These are phyloP conservation scores for Capsicum pubescens DNA, from an alignment of 257 asterid genomes.

Conservation along the genomic window DNA sequence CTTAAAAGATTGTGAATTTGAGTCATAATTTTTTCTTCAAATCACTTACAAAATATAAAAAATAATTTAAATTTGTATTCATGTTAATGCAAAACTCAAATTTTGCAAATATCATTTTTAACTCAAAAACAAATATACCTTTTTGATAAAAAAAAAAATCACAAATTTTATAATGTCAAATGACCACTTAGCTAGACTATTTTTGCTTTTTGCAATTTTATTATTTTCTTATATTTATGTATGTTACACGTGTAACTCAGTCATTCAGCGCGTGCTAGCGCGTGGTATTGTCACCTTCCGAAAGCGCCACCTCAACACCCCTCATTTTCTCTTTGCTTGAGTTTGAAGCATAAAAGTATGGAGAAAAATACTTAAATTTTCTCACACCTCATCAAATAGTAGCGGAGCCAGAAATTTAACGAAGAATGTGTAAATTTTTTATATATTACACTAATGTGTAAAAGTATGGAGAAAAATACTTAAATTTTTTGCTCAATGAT, in stretches of 20 bases:
- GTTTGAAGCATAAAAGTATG: conserved; percentile 21
- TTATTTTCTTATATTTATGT: background rate
- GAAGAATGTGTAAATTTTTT: too few species aligned
- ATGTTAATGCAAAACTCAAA: background rate
- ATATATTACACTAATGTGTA: too few species aligned
- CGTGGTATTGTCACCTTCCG: background rate
- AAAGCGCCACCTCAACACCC: conserved; percentile 26
- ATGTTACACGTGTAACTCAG: background rate
- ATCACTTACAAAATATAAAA: background rate
- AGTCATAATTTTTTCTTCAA: background rate
- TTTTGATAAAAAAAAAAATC: background rate
- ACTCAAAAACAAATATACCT: background rate
- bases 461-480: too few species aligned
- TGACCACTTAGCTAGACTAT: background rate
- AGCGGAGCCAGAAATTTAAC: too few species aligned
- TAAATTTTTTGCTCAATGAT: too few species aligned
- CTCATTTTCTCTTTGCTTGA: conserved; percentile 17
- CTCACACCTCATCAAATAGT: background rate
- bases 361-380: background rate
- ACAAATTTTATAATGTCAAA: background rate
- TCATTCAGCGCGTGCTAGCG: background rate
- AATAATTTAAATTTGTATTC: background rate
- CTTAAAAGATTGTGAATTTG: too few species aligned
- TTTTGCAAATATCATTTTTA: background rate
- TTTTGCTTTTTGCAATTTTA: background rate